phyloP scores from a whole-genome alignment of 2,329 filamentous ascomycete genomes.

The Xylariaceae sp. region DNA sequence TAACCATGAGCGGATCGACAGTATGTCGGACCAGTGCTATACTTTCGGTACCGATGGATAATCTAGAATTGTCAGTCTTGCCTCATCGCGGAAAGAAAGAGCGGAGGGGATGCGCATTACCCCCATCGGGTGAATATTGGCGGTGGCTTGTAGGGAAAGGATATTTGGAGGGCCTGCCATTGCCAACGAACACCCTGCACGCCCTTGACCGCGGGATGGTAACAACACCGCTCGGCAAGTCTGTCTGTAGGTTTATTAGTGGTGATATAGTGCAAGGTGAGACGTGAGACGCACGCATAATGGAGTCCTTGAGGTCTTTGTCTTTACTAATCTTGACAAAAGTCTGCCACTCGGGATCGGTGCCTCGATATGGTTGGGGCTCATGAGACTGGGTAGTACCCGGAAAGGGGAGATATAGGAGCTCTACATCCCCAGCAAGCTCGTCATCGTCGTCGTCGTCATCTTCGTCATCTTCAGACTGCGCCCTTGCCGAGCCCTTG shows the following conservation, averaged over 20 bases:
- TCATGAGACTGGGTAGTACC: constrained; percentile 50
- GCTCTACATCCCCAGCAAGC: constrained; percentile 40
- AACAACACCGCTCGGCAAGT: constrained; percentile 33
- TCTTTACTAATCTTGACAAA: constrained; percentile 59
- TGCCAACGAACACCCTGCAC: too few relatives aligned
- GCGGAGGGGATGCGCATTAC: constrained; percentile 37
- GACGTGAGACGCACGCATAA: constrained; percentile 40
- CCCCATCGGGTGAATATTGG: constrained; percentile 57
- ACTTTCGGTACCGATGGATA: constrained; percentile 20
- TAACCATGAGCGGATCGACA: constrained; percentile 45
- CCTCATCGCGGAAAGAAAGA: constrained; percentile 36
- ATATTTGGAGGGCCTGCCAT: too few relatives aligned
- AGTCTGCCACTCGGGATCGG: constrained; percentile 60
- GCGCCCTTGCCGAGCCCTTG: too few relatives aligned
- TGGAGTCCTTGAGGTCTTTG: constrained; percentile 40
- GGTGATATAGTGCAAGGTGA: neutral
- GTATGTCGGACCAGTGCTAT: constrained; percentile 8
- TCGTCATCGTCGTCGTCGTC: constrained; percentile 37
- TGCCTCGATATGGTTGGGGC: constrained; percentile 48
- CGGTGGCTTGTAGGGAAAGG: constrained; percentile 54
- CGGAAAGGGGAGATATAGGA: constrained; percentile 59
- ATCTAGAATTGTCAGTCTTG: constrained; percentile 46
- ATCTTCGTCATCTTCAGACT: constrained; percentile 38
- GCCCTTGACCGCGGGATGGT: constrained; percentile 37
- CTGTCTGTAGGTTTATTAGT: constrained; percentile 34